phyloP scores from a whole-genome alignment of 2,329 filamentous ascomycete genomes.

The Diaporthe ilicicola region DNA sequence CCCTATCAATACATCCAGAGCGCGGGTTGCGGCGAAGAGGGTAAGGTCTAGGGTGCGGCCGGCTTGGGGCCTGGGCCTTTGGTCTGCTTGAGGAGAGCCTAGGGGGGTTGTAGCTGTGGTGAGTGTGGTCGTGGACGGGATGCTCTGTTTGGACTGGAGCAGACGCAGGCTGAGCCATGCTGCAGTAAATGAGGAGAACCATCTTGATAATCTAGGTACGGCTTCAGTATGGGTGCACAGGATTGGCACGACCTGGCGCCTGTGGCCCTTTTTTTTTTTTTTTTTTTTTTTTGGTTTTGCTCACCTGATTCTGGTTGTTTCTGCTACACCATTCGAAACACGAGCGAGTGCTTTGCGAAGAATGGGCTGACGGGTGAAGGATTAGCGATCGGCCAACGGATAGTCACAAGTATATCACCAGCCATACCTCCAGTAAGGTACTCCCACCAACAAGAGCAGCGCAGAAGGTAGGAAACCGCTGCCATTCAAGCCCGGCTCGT shows the following conservation, averaged over 20 bases:
- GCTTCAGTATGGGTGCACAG: slow-evolving; percentile 5
- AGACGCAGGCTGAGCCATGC: slow-evolving; percentile 66
- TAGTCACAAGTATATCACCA: too few species aligned
- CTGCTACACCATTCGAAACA: not conserved
- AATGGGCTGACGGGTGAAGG: slow-evolving; percentile 4
- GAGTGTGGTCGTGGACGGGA: slow-evolving; percentile 24
- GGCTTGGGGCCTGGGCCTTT: slow-evolving; percentile 48
- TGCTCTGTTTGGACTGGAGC: slow-evolving; percentile 63
- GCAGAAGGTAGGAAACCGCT: slow-evolving; percentile 70
- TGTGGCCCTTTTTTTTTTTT: not conserved
- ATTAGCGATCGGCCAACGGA: not conserved
- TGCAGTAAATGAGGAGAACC: slow-evolving; percentile 65
- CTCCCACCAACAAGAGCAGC: slow-evolving; percentile 67
- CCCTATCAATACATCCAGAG: slow-evolving; percentile 75
- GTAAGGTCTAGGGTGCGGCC: slow-evolving; percentile 85
- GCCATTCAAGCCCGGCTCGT: slow-evolving; percentile 59
- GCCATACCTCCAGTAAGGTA: slow-evolving; percentile 66
- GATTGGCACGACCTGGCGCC: not conserved
- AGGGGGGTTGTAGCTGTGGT: slow-evolving; percentile 29
- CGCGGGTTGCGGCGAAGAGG: slow-evolving; percentile 77
- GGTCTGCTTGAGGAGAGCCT: not conserved
- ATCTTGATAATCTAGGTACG: slow-evolving; percentile 59
- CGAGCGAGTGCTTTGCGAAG: slow-evolving; percentile 21
- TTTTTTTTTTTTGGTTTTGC: slow-evolving; percentile 27
- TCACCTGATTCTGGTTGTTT: slow-evolving; percentile 41